Conservation (phyloP, 306 rosid species). For the Arachis stenosperma region DNA sequence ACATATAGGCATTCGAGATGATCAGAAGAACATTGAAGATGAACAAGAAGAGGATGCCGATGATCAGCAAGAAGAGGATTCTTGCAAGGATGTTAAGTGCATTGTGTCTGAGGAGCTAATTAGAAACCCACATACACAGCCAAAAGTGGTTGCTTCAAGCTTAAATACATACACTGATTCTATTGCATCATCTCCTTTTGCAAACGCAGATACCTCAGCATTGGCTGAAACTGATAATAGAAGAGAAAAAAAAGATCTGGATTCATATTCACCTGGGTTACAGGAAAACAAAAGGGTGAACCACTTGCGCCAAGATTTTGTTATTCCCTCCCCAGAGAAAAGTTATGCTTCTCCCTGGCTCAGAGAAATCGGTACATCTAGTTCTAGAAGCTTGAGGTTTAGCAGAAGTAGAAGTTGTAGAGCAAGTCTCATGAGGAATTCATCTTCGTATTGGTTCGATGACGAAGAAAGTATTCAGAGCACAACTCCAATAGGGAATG, state of each 20-base stretch:
- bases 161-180: constrained; percentile 52
- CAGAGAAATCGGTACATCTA: constrained; percentile 38
- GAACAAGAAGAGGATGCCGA: constrained; percentile 59
- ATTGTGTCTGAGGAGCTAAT: constrained; percentile 63
- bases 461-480: constrained; percentile 52
- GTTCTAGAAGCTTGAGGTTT: constrained; percentile 48
- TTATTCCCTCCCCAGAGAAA: constrained; percentile 54
- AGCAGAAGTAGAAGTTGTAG: constrained; percentile 81
- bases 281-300: constrained; percentile 48
- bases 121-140: constrained; percentile 41
- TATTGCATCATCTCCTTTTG: constrained; percentile 55
- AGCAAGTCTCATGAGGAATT: constrained; percentile 60
- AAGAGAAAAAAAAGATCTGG: constrained; percentile 43
- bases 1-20: constrained; percentile 37
- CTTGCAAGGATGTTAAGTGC: constrained; percentile 83
- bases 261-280: constrained; percentile 43
- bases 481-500: constrained; percentile 68
- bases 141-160: constrained; percentile 51
- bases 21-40: constrained; percentile 55
- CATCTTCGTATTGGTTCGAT: constrained; percentile 58
- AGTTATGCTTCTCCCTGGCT: constrained; percentile 44
- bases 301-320: constrained; percentile 44
- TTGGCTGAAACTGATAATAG: constrained; percentile 45
- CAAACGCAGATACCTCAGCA: constrained; percentile 50
- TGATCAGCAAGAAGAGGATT: constrained; percentile 62